Evolutionary conservation across 164 flowering plant genomes (phyloP).

Genomic region (Chloranthus sessilifolius): DNA sequence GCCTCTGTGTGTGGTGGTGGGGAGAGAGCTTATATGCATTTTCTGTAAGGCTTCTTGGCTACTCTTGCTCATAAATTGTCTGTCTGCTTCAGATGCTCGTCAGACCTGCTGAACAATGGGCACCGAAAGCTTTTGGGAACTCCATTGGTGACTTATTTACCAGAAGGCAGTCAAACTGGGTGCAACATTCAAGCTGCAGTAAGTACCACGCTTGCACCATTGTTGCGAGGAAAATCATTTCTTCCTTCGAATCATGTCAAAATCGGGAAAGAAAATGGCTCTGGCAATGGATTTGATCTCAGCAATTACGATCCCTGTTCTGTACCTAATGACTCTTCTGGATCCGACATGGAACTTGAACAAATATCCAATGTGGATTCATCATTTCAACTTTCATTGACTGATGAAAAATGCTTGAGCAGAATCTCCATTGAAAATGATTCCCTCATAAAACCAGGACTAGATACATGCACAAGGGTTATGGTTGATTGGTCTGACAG

Average conservation of each 20-base stretch:
- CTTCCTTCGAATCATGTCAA: constrained; percentile 22
- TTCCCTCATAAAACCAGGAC: constrained; percentile 27
- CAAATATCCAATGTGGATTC: constrained; percentile 25
- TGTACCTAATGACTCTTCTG: constrained; percentile 15
- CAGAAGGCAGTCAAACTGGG: constrained; percentile 39
- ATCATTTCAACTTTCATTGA: constrained; percentile 46
- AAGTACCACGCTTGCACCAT: constrained; percentile 54
- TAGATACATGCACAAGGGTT: constrained; percentile 34
- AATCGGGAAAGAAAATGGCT: constrained; percentile 40
- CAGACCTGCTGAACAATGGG: constrained; percentile 33
- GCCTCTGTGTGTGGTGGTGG: no score
- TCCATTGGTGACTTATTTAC: constrained; percentile 69
- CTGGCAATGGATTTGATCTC: constrained; percentile 15
- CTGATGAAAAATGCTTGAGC: constrained; percentile 44
- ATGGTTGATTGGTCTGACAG: constrained; percentile 79
- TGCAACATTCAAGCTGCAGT: constrained; percentile 56
- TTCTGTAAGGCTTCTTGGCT: background rate
- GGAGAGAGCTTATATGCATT: no score
- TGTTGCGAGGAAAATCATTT: constrained; percentile 38
- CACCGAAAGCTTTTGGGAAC: constrained; percentile 54
- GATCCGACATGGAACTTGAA: constrained; percentile 31
- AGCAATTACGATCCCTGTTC: constrained; percentile 22
- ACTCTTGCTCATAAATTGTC: background rate
- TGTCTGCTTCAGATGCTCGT: constrained; percentile 27
- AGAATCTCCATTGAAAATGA: constrained; percentile 42